A percentile compares a stretch with the other conserved stretches of the same genome.
phyloP scores from a whole-genome alignment of 345 rosid genomes.

The Sapria himalayana region DNA sequence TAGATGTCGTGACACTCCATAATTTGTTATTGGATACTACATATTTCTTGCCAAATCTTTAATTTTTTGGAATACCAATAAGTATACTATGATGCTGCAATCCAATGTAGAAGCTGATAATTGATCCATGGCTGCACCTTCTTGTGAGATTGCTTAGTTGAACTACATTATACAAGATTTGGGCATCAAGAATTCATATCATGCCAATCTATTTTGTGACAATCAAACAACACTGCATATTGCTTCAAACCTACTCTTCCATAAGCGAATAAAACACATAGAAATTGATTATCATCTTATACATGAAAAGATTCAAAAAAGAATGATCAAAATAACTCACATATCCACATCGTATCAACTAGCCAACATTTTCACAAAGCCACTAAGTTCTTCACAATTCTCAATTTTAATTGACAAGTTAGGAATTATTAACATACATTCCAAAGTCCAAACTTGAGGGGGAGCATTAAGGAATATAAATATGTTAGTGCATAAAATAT shows the following conservation, averaged over 20 bases:
- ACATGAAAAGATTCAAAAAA: neutral
- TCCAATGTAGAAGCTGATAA: neutral
- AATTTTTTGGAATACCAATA: neutral
- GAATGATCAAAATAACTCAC: too few relatives aligned
- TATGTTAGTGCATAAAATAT: too few relatives aligned
- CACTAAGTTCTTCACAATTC: too few relatives aligned
- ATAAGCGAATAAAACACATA: too few relatives aligned
- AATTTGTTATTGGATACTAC: neutral
- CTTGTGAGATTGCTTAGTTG: neutral
- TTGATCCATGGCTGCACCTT: neutral
- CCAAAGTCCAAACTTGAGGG: too few relatives aligned
- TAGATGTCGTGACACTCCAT: neutral
- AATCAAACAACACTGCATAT: slow-evolving; percentile 1
- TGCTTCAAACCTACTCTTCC: neutral
- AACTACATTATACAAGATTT: neutral
- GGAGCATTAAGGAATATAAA: too few relatives aligned
- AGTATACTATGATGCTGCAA: neutral
- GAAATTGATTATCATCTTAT: neutral
- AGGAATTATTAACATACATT: too few relatives aligned
- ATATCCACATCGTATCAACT: too few relatives aligned
- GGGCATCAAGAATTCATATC: neutral
- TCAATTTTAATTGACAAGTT: too few relatives aligned
- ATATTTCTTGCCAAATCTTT: neutral
- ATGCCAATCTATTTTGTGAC: slow-evolving; percentile 1
- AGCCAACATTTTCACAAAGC: too few relatives aligned